These are phyloP conservation scores for Coniochaeta sp. DNA, from an alignment of 2,329 filamentous ascomycete species.

Conservation along the genomic window DNA sequence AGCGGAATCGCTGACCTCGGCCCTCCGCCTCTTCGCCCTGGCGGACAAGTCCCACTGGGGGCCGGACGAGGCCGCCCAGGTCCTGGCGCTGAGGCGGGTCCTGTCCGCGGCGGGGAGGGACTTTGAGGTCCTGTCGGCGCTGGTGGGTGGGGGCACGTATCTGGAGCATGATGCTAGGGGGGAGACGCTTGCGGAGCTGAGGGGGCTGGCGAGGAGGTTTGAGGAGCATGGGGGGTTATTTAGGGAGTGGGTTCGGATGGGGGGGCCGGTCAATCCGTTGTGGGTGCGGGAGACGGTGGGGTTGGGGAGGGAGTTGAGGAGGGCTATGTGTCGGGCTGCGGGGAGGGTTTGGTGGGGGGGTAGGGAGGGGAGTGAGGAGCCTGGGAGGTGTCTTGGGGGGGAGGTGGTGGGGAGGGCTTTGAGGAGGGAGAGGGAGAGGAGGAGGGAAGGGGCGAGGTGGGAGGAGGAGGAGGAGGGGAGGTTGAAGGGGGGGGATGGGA, in stretches of 20 bases:
- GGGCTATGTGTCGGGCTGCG: constrained; percentile 49
- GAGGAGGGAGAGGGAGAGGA: constrained; percentile 29
- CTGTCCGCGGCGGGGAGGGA: constrained; percentile 53
- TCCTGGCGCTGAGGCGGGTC: constrained; percentile 44
- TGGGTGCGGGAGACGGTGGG: constrained; percentile 45
- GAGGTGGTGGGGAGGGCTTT: constrained; percentile 45
- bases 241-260: constrained; percentile 45
- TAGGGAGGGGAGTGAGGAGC: constrained; percentile 28
- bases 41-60: constrained; percentile 53
- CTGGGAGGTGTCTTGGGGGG: constrained; percentile 40
- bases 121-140: constrained; percentile 48
- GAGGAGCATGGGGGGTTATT: constrained; percentile 40
- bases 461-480: constrained; percentile 8
- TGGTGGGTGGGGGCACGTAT: constrained; percentile 49
- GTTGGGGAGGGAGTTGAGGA: constrained; percentile 44
- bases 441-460: constrained; percentile 14
- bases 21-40: constrained; percentile 44
- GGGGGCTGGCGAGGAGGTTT: constrained; percentile 35
- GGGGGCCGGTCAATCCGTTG: constrained; percentile 47
- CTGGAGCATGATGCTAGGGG: constrained; percentile 50
- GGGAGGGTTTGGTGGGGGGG: constrained; percentile 46
- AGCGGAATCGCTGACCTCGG: constrained; percentile 44
- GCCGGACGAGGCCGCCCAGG: constrained; percentile 51
- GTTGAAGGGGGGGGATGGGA: background rate
- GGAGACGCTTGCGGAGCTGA: constrained; percentile 46